Evolutionary conservation across 108 stramenopile genomes (phyloP).

Genomic region (Skeletonema marinoi): DNA sequence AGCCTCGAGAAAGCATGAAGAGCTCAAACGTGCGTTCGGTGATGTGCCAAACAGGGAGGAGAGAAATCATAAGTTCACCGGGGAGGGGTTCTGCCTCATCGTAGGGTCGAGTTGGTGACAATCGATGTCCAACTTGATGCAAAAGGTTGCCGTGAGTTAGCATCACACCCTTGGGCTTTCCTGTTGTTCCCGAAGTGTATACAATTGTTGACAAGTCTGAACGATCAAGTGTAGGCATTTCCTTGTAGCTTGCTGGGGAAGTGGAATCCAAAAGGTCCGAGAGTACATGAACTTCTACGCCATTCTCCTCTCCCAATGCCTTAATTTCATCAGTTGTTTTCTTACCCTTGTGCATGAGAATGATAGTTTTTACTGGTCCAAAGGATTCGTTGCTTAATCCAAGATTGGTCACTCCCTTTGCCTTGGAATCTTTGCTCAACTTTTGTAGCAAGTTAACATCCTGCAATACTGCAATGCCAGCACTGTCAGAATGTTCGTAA

Average conservation of each 20-base stretch:
- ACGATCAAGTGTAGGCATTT: constrained; percentile 54
- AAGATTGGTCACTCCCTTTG: constrained; percentile 45
- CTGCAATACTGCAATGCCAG: constrained; percentile 79
- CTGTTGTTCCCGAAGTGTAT: constrained; percentile 98
- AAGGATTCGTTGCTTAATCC: constrained; percentile 72
- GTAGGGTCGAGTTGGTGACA: constrained; percentile 67
- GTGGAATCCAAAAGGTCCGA: constrained; percentile 55
- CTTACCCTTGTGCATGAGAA: constrained; percentile 80
- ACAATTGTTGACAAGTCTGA: constrained; percentile 91
- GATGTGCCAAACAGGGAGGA: constrained; percentile 92
- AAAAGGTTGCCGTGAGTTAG: constrained; percentile 94
- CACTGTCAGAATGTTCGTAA: constrained; percentile 90
- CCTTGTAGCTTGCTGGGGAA: constrained; percentile 26
- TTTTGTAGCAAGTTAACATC: constrained; percentile 69
- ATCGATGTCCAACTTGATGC: constrained; percentile 81
- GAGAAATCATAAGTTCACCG: constrained; percentile 82
- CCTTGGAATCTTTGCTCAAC: constrained; percentile 65
- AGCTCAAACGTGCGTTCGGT: constrained; percentile 92
- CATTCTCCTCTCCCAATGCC: constrained; percentile 50
- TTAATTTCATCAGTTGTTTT: constrained; percentile 60
- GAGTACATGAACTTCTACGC: constrained; percentile 61
- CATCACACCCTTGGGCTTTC: constrained; percentile 98
- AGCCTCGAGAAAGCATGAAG: constrained; percentile 80
- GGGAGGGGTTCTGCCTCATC: constrained; percentile 84
- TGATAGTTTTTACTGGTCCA: constrained; percentile 69